Evolutionary conservation across 495 filamentous ascomycete species (phyloP), one percentile per base, ranked within the genome.

Genomic region (Immersiella caudata): DNA sequence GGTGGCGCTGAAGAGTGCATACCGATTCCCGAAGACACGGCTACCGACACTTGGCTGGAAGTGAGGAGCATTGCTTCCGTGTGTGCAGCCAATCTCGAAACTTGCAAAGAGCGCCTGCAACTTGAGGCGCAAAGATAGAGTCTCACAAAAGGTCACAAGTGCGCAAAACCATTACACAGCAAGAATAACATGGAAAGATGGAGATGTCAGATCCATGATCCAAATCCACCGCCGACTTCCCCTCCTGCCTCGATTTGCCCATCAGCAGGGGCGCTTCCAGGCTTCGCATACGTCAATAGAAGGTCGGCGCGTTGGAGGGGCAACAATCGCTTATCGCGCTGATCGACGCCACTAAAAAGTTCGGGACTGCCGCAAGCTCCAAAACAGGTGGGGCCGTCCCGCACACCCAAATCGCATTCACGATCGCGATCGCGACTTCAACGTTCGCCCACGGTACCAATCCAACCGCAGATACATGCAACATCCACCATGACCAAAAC

Each of bases 1-100:
- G 20, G 76, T 72, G 78, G 78, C 36, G 57, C 71, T 69, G 63
- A 61, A 22, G 14, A 46, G 35, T 55, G 61, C 76, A 52, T 80
- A 86, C 84, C 75, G 62, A 85, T 78, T 68, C 75, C 71, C 11
- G 80, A 81, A 33, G 84, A 81, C 21, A 84, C 74, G 54, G 82
- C 75, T 58, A 86, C 70, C 46, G 83, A 85, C 33, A 85, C 84
- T 75, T 86, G 83, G 16, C 77, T 74, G 7, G 83, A 84, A 52
- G 83, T 86, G 64, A 86, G 78, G 26, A 86, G 74, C 80, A 85
- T 82, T 35, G 46, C 33, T 33, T 27, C 7, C 7, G 58, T 46
- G 60, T 26, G 20, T 51, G 21, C 40, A 2, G 5, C 11, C 40
- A 46, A 46, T 2, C 2, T 5, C 9, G 14, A 46, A 46, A 36